Percentiles rank a stretch among this genome's conserved stretches.
Evolutionary conservation across 2,329 filamentous ascomycete species (phyloP).

Genomic region (Aspergillus felis): DNA sequence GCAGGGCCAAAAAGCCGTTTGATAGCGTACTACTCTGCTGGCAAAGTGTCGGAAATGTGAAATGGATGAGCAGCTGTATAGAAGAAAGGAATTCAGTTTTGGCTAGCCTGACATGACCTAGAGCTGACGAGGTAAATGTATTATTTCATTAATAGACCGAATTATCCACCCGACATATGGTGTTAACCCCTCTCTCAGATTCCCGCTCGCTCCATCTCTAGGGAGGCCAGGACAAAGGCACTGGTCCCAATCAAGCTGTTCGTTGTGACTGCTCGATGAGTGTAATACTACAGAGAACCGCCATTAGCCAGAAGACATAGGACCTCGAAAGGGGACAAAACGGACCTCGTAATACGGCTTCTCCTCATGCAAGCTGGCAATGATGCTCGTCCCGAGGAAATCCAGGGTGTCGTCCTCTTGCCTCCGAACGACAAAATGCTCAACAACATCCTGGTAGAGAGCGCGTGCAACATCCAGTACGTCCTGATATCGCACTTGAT

Average conservation of each 20-base stretch:
- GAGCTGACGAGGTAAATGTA: no score
- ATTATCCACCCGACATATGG: no score
- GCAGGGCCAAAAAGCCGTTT: neutral
- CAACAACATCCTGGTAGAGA: neutral
- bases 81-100: no score
- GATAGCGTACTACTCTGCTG: neutral
- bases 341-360: neutral
- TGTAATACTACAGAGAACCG: neutral
- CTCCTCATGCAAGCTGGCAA: neutral
- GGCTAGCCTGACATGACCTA: no score
- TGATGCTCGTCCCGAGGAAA: neutral
- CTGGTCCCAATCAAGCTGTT: slow-evolving; percentile 1
- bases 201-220: neutral
- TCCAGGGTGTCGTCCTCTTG: neutral
- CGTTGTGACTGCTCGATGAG: neutral
- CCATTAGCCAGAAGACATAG: neutral
- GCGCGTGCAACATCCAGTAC: neutral
- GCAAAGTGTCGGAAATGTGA: neutral
- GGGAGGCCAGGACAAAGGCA: neutral
- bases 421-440: neutral
- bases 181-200: neutral
- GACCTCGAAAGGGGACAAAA: neutral
- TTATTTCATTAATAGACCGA: no score
- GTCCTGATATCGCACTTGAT: neutral
- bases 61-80: no score